Base-by-base conservation (phyloP, 2,329 filamentous ascomycete species). In the Sarocladiaceae sp. region DNA sequence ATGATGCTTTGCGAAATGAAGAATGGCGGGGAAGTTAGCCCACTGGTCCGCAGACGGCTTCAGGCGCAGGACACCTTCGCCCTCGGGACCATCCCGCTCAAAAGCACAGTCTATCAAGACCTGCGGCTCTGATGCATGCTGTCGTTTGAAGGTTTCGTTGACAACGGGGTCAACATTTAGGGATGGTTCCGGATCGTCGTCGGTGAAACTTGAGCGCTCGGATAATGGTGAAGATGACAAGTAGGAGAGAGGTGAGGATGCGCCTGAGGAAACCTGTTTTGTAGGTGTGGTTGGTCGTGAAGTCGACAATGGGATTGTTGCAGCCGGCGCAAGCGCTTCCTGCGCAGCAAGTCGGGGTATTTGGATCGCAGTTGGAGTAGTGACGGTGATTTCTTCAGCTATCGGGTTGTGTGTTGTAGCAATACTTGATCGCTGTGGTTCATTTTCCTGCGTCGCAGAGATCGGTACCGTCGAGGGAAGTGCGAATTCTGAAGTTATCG, bases 381-480 rank as follows among this genome's bases (percentile, higher is more conserved):
- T n/a, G n/a, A n/a, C n/a, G n/a, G n/a, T n/a, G n/a, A n/a, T n/a
- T n/a, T n/a, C n/a, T n/a, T n/a, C n/a, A n/a, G n/a, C n/a, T n/a
- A n/a, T n/a, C n/a, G n/a, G n/a, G n/a, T n/a, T n/a, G n/a, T n/a
- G n/a, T n/a, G n/a, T 31, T 31, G 29, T 31, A 15, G 15, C 15
- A 15, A 8, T 31, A 15, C 29, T 31, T 31, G 29, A 8, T 8
- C 8, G 29, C 18, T 20, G 37, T 6, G 18, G 15, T 15, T 20
- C 23, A 10, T 17, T 10, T 12, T 44, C 22, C 13, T 22, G 8
- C n/a, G 20, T 17, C 15, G 33, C 8, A 36, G 8, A 8, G 15
- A 5, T n/a, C 17, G 37, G n/a, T 68, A 56, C 87, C 83, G 55
- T 89, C 86, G 7, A 79, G 84, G 13, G 84, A 83, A 63, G 90